These are phyloP conservation scores for Globisporangium mamillatum DNA, from an alignment of 352 stramenopile species.

Conservation along the genomic window DNA sequence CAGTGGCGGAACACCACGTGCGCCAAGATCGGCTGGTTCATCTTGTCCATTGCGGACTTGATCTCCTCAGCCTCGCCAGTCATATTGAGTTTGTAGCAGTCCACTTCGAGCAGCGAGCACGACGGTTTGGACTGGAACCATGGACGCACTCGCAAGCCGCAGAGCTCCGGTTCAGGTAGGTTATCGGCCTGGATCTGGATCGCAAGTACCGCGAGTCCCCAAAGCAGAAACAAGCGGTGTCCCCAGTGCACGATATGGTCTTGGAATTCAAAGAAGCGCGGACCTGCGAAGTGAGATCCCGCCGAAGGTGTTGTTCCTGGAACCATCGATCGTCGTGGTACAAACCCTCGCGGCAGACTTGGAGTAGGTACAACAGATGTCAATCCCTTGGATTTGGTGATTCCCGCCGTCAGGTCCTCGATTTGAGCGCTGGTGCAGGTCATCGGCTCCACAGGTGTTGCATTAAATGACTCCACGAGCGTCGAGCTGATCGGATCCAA, in stretches of 20 bases:
- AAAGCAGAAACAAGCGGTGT: conserved; percentile 13
- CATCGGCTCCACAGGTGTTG: not conserved
- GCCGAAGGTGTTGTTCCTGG: not conserved
- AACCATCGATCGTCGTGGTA: conserved; percentile 2
- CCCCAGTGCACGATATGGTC: conserved; percentile 11
- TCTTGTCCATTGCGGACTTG: conserved; percentile 11
- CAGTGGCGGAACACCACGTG: conserved; percentile 17
- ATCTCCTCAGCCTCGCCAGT: conserved; percentile 13
- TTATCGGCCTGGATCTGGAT: conserved; percentile 15
- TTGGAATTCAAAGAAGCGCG: conserved; percentile 11
- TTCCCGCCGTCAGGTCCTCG: not conserved
- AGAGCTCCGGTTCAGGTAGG: conserved; percentile 6
- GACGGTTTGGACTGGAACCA: conserved; percentile 17
- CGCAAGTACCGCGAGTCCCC: conserved; percentile 4
- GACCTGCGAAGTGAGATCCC: not conserved
- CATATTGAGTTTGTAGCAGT: conserved; percentile 17
- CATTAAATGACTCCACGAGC: not conserved
- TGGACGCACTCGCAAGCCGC: conserved; percentile 10
- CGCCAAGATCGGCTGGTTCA: conserved; percentile 10
- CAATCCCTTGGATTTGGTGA: not conserved
- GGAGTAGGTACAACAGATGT: not conserved
- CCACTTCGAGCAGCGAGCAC: conserved; percentile 13
- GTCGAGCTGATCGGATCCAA: not conserved
- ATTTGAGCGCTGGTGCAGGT: not conserved
- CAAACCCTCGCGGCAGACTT: not conserved